phyloP scores from a whole-genome alignment of 129 eudicot species.

The Artemisia argyi region DNA sequence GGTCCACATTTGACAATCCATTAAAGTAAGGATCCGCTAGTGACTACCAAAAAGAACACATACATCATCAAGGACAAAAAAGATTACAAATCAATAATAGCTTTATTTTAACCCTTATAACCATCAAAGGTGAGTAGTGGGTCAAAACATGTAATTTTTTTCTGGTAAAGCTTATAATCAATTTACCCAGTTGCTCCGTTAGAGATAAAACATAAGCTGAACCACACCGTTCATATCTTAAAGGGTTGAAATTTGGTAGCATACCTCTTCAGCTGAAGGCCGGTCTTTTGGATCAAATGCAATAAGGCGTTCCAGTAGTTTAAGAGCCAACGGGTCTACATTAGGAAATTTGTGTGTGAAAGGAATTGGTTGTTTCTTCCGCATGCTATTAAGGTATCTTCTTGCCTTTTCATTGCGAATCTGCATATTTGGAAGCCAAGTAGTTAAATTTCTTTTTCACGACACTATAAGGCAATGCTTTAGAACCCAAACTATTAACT shows the following conservation, averaged over 20 bases:
- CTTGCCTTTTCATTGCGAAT: slow-evolving; percentile 97
- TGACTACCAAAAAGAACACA: slow-evolving; percentile 46
- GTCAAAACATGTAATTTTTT: no score
- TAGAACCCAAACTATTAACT: neutral
- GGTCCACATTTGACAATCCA: slow-evolving; percentile 84
- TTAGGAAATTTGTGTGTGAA: slow-evolving; percentile 69
- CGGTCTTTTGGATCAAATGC: slow-evolving; percentile 96
- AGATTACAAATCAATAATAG: neutral
- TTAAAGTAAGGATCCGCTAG: slow-evolving; percentile 87
- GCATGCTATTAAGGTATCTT: slow-evolving; percentile 80
- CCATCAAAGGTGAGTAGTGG: no score
- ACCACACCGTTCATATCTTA: neutral
- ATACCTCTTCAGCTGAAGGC: slow-evolving; percentile 90
- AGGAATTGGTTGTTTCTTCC: slow-evolving; percentile 73
- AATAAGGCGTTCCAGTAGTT: slow-evolving; percentile 69
- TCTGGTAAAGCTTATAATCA: no score
- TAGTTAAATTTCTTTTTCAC: slow-evolving; percentile 10
- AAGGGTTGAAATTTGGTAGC: neutral
- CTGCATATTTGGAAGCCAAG: slow-evolving; percentile 30
- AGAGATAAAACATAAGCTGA: neutral
- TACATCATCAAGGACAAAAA: neutral
- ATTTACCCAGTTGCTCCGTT: neutral
- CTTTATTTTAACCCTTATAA: neutral
- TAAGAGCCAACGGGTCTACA: slow-evolving; percentile 75
- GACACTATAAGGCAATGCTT: neutral